These are phyloP conservation scores for Globisporangium mamillatum DNA, from an alignment of 352 stramenopile species.

Conservation along the genomic window DNA sequence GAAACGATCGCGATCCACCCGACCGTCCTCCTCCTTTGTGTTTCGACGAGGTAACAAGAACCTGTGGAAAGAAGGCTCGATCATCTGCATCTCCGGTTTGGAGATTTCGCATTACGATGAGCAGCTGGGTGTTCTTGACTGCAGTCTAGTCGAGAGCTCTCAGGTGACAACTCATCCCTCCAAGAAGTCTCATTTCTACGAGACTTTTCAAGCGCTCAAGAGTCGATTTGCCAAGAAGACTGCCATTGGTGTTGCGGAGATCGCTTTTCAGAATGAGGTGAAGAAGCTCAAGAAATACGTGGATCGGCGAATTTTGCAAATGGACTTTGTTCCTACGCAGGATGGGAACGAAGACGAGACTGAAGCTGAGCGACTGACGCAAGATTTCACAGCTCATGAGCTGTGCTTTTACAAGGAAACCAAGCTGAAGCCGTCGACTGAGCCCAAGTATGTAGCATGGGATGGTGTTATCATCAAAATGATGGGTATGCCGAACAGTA, in stretches of 20 bases:
- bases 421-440: constrained; percentile 4
- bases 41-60: constrained; percentile 50
- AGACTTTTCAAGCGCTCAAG: constrained; percentile 24
- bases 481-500: constrained; percentile 20
- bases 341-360: constrained; percentile 24
- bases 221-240: constrained; percentile 3
- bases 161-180: constrained; percentile 54
- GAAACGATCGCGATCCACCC: neutral
- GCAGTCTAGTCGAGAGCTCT: constrained; percentile 50
- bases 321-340: constrained; percentile 40
- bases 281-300: constrained; percentile 44
- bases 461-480: constrained; percentile 38
- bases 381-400: constrained; percentile 41
- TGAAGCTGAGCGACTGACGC: constrained; percentile 49
- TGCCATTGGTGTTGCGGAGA: constrained; percentile 15
- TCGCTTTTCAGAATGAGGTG: constrained; percentile 21
- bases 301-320: constrained; percentile 37
- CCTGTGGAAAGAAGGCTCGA: constrained; percentile 47
- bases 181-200: constrained; percentile 53
- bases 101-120: constrained; percentile 69
- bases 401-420: constrained; percentile 15
- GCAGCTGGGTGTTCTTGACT: constrained; percentile 50
- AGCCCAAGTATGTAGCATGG: constrained; percentile 23
- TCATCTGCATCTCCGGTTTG: constrained; percentile 55
- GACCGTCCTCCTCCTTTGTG: constrained; percentile 20